These are phyloP conservation scores for Hanseniaspora taiwanica DNA, from an alignment of 805 yeast species.

Conservation along the genomic window DNA sequence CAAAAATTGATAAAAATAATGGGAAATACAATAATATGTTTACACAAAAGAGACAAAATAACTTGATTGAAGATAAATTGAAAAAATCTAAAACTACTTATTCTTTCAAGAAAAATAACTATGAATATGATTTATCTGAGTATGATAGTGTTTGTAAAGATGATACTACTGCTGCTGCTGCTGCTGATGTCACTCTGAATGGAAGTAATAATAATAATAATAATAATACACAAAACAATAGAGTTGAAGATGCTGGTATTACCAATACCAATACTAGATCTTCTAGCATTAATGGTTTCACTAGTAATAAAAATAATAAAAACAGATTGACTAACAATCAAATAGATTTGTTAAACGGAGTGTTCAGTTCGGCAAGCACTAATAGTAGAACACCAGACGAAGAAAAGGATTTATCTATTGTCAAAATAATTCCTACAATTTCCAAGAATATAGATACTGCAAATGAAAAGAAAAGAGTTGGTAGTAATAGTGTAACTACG, in stretches of 20 bases:
- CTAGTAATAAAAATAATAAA: not conserved
- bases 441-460: not conserved
- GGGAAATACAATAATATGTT: not conserved
- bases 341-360: slow-evolving; percentile 4
- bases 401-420: not conserved
- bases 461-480: slow-evolving; percentile 1
- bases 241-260: not conserved
- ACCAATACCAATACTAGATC: slow-evolving; percentile 2
- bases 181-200: not conserved
- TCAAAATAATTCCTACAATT: not conserved
- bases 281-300: not conserved
- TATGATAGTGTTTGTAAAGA: slow-evolving; percentile 10
- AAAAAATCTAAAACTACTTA: not conserved
- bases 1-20: not conserved
- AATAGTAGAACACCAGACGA: not conserved
- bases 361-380: not conserved
- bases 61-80: no score
- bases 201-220: no score
- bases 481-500: not conserved
- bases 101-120: slow-evolving; percentile 10
- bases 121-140: slow-evolving; percentile 19
- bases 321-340: slow-evolving; percentile 5
- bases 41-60: no score
- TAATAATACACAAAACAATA: no score
- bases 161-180: slow-evolving; percentile 2